Evolutionary conservation across 2,329 filamentous ascomycete genomes (phyloP), one percentile per base, ranked within the genome.

Genomic region (Alternaria brassicae): DNA sequence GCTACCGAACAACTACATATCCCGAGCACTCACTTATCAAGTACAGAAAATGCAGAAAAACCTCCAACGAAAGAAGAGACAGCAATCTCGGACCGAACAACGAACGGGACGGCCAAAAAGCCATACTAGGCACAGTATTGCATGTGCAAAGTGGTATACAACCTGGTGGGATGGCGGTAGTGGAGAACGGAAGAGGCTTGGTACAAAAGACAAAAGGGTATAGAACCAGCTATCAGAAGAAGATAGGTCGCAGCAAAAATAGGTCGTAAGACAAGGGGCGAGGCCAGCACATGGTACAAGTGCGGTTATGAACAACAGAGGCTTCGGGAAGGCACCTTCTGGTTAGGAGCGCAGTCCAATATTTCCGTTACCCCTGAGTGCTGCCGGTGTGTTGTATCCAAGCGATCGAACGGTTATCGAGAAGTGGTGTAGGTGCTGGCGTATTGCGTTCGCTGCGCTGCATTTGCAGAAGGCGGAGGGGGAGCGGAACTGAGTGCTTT

Each of bases 401-500:
- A 17, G 27, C 25, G 13, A 23, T 40, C 19, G 56, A 34, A 36
- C 5, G 30, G 12, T 40, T 70, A 73, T 62, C 69, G 64, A 45
- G 67, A 61, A 27, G 62, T 59, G 3, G 63, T 59, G 28, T 72
- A 73, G 47, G 63, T 59, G 10, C 65, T 66, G 41, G 58, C 54
- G 41, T 69, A 69, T 57, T 67, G 70, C 36, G 37, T 23, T 40
- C 37, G 58, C 48, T 69, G 67, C 30, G 60, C 58, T 44, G 28
- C 56, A 48, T 50, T 71, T 21, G 66, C 53, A 32, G 60, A 54
- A 13, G 70, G n/a, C n/a, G n/a, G 48, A 36, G 44, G 44, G 3
- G 37, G 37, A 15, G 58, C 45, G 17, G 63, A 55, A 12, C 52
- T 67, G 59, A 76, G 63, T 19, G 72, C 62, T 54, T 74, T 76